These are phyloP conservation scores for Allium fistulosum DNA, from an alignment of 106 monocot genomes.

Conservation along the genomic window DNA sequence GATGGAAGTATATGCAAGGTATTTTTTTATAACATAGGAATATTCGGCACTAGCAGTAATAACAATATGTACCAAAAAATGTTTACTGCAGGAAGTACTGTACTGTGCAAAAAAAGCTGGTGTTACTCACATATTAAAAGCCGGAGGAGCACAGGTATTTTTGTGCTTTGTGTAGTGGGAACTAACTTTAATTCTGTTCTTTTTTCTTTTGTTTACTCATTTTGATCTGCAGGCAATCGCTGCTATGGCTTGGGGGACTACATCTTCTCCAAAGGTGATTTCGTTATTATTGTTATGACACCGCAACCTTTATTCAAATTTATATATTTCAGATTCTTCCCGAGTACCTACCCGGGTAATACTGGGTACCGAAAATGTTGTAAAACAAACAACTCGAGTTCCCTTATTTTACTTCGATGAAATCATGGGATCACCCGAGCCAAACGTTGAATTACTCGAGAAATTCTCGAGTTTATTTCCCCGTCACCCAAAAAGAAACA, in stretches of 20 bases:
- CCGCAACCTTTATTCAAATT: too few relatives aligned
- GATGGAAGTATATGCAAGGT: constrained; percentile 97
- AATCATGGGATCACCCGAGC: too few relatives aligned
- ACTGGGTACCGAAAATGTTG: too few relatives aligned
- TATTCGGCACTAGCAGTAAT: neutral
- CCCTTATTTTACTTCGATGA: too few relatives aligned
- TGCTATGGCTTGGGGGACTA: constrained; percentile 97
- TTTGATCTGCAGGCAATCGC: constrained; percentile 58
- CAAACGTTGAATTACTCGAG: too few relatives aligned
- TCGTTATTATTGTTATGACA: too few relatives aligned
- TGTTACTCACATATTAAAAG: constrained; percentile 92
- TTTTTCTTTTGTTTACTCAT: neutral
- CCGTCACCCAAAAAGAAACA: too few relatives aligned
- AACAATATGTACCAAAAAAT: neutral
- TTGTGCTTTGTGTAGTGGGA: too few relatives aligned
- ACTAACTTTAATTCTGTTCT: neutral
- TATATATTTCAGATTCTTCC: too few relatives aligned
- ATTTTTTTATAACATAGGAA: neutral
- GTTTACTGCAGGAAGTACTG: constrained; percentile 67
- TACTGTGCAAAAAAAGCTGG: constrained; percentile 98
- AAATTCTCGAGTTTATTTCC: too few relatives aligned
- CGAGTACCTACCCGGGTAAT: too few relatives aligned
- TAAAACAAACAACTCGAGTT: too few relatives aligned
- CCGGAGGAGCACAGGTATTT: constrained; percentile 93
- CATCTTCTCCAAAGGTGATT: constrained; percentile 88